Conservation (phyloP, 371 early-diverging fungal species). For the Batrachochytrium dendrobatidis region DNA sequence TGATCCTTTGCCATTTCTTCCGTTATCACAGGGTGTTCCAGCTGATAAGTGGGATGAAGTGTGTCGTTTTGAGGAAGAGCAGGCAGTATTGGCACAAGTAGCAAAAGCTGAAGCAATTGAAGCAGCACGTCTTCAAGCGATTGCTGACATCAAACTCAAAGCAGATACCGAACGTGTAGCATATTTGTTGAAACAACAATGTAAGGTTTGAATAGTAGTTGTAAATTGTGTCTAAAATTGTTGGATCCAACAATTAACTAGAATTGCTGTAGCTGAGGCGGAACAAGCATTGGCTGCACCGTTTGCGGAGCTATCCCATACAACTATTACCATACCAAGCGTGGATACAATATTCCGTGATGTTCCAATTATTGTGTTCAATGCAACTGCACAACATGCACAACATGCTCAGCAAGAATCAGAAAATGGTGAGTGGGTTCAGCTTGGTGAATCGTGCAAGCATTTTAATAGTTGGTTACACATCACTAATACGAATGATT, state of each 20-base stretch:
- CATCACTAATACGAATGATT: too few species aligned
- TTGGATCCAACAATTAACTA: too few species aligned
- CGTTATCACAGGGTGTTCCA: slow-evolving; percentile 12
- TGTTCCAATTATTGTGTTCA: too few species aligned
- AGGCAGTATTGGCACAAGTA: not conserved
- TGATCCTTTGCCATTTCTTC: not conserved
- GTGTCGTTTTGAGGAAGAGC: slow-evolving; percentile 10
- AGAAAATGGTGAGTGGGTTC: too few species aligned
- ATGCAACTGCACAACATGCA: too few species aligned
- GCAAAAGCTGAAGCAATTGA: slow-evolving; percentile 8
- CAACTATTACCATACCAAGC: not conserved
- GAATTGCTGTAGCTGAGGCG: not conserved
- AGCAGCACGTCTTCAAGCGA: not conserved
- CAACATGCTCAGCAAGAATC: too few species aligned
- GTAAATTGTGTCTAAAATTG: too few species aligned
- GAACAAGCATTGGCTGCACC: not conserved
- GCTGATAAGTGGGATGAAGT: slow-evolving; percentile 20
- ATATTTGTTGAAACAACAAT: not conserved
- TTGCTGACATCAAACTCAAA: not conserved
- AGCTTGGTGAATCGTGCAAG: too few species aligned
- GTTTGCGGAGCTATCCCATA: not conserved
- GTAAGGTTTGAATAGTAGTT: too few species aligned
- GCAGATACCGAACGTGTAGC: not conserved
- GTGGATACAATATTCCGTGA: not conserved
- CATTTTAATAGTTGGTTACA: too few species aligned